Evolutionary conservation across 2,329 filamentous ascomycete species (phyloP).

Genomic region (Penicillium aurantiogriseum): DNA sequence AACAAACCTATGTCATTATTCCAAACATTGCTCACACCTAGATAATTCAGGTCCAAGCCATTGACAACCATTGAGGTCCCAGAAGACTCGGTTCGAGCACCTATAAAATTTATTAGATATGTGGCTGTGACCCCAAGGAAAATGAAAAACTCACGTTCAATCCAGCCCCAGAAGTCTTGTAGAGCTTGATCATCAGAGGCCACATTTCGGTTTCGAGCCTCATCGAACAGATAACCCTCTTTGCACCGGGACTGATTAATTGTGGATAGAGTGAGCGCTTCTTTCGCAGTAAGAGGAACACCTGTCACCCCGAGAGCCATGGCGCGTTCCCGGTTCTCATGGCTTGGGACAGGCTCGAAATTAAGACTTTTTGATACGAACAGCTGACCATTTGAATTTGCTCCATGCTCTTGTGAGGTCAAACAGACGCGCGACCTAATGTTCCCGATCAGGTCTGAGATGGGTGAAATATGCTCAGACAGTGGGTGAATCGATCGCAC

Average conservation of each 20-base stretch:
- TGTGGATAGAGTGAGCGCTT: constrained; percentile 43
- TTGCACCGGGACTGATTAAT: constrained; percentile 51
- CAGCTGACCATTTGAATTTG: constrained; percentile 7
- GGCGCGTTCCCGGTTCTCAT: constrained; percentile 38
- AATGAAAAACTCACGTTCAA: constrained; percentile 46
- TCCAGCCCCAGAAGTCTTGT: constrained; percentile 59
- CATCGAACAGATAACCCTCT: constrained; percentile 56
- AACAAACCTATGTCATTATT: constrained; percentile 53
- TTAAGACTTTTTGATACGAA: constrained; percentile 5
- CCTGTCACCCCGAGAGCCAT: constrained; percentile 32
- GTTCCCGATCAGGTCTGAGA: constrained; percentile 31
- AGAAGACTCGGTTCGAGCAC: constrained; percentile 40
- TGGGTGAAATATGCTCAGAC: constrained; percentile 26
- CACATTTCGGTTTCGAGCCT: constrained; percentile 54
- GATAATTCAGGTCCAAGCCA: constrained; percentile 58
- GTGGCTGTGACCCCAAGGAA: neutral
- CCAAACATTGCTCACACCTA: constrained; percentile 61
- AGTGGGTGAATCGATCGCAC: constrained; percentile 35
- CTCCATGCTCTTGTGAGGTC: constrained; percentile 13
- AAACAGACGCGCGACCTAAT: constrained; percentile 29
- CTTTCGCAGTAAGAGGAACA: constrained; percentile 34
- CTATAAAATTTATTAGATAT: constrained; percentile 26
- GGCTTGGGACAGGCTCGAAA: constrained; percentile 35
- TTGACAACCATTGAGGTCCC: constrained; percentile 56
- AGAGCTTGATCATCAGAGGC: constrained; percentile 56